Base-by-base conservation (phyloP, 2,329 filamentous ascomycete genomes). In the Claviceps arundinis region DNA sequence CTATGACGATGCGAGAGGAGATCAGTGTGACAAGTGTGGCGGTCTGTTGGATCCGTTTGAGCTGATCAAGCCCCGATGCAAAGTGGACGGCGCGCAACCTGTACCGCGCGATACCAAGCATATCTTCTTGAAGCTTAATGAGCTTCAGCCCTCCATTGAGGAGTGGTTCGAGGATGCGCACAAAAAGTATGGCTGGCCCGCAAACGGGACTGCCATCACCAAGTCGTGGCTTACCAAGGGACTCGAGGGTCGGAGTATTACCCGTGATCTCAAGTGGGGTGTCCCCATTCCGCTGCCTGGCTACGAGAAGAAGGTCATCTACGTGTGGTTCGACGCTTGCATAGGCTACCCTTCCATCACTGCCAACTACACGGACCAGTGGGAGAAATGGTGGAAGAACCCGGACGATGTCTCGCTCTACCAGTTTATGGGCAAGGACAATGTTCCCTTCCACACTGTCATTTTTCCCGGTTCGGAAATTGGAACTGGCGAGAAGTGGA, bases 311-410 rank as follows among this genome's bases (percentile, higher is more conserved):
- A 81, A 81, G 73, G 91, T 95, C 56, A 82, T 96, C 58, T 96
- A 96, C 63, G 89, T 95, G 55, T 87, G 85, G 89, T 89, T 96
- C 64, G 88, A 95, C 65, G 88, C 88, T 51, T 93, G 87, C 68
- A 93, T 95, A 62, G 90, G 90, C 19, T 96, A 96, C 65, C 84
- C 89, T n/a, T 95, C 89, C 1, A 96, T 96, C 59, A 95, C 90
- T 1, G 88, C 87, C 57, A 89, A 82, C 60, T 95, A 95, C 67
- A 95, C 89, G 5, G 74, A 80, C 51, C 77, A 94, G 56, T 96
- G 90, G 90, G 83, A 95, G 72, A 78, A 87, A 63, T 96, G 90
- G 90, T 96, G 90, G 90, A 83, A 85, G 64, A 85, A 94, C 66
- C 88, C 89, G 0, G 84, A 95, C 45, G 77, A 95, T 37, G 89